phyloP scores from a whole-genome alignment of 2,329 filamentous ascomycete genomes.

The Neonectria punicea region DNA sequence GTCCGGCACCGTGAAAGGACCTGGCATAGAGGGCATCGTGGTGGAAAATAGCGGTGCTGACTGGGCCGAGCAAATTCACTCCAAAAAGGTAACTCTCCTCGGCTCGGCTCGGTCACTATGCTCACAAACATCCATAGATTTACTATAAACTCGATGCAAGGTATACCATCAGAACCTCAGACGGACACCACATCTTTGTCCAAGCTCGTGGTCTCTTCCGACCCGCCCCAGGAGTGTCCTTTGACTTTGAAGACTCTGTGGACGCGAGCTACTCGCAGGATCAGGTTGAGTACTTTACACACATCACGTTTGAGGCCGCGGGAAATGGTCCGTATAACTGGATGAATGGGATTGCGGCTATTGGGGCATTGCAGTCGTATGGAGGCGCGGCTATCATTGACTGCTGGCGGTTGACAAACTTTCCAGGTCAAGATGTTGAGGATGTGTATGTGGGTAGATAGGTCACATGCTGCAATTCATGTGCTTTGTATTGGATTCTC shows the following conservation, averaged over 20 bases:
- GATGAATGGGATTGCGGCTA: conserved; percentile 21
- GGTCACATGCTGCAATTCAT: too few relatives aligned
- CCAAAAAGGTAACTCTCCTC: too few relatives aligned
- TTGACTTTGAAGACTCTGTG: background rate
- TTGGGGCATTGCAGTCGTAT: conserved; percentile 8
- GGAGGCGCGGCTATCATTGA: conserved; percentile 13
- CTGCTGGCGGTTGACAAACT: conserved; percentile 19
- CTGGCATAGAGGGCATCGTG: too few relatives aligned
- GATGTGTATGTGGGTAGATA: conserved; percentile 13
- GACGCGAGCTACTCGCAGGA: conserved; percentile 8
- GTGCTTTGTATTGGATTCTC: too few relatives aligned
- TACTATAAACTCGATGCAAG: too few relatives aligned
- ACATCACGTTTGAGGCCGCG: conserved; percentile 16
- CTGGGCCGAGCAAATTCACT: too few relatives aligned
- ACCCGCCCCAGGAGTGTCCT: conserved; percentile 3
- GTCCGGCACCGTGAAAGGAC: too few relatives aligned
- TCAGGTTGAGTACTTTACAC: conserved; percentile 16
- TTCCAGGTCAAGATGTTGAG: conserved; percentile 2
- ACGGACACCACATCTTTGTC: conserved; percentile 12
- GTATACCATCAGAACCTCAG: conserved; percentile 4
- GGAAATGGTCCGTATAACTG: conserved; percentile 15
- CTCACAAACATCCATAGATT: too few relatives aligned
- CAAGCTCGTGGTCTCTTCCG: conserved; percentile 11
- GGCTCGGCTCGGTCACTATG: too few relatives aligned
- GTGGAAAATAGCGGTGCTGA: too few relatives aligned